phyloP scores from a whole-genome alignment of 1,139 yeast genomes.

The Nakaseomyces nivariensis region DNA sequence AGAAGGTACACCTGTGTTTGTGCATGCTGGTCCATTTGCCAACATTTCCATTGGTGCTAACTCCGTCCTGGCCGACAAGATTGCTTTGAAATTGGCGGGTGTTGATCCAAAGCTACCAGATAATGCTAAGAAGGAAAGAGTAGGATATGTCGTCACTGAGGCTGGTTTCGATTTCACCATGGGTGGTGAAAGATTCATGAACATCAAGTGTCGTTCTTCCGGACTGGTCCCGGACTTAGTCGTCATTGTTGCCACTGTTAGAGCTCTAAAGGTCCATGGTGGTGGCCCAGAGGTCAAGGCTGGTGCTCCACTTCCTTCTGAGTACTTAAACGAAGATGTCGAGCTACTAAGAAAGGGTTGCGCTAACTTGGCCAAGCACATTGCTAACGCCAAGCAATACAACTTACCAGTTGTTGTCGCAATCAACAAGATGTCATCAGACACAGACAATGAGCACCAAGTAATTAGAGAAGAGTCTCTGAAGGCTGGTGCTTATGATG shows the following conservation, averaged over 20 bases:
- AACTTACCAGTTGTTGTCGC: conserved; percentile 96
- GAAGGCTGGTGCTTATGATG: conserved; percentile 92
- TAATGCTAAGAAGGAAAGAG: conserved; percentile 46
- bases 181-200: conserved; percentile 98
- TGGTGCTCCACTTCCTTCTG: conserved; percentile 82
- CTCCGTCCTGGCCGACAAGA: conserved; percentile 65
- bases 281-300: conserved; percentile 98
- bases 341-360: conserved; percentile 80
- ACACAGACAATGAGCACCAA: conserved; percentile 73
- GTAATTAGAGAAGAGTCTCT: conserved; percentile 75
- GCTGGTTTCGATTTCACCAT: conserved; percentile 98
- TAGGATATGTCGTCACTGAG: conserved; percentile 92
- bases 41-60: conserved; percentile 81
- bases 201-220: conserved; percentile 90
- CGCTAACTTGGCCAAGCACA: conserved; percentile 85
- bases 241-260: conserved; percentile 92
- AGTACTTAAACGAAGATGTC: conserved; percentile 74
- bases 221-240: conserved; percentile 88
- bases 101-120: conserved; percentile 30
- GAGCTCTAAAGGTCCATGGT: conserved; percentile 96
- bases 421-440: conserved; percentile 83
- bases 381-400: conserved; percentile 72
- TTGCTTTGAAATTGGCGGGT: conserved; percentile 59
- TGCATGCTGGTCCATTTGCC: conserved; percentile 83
- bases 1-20: conserved; percentile 78